Conservation (phyloP, 169 alveolate species). For the Plasmodium chabaudi region DNA sequence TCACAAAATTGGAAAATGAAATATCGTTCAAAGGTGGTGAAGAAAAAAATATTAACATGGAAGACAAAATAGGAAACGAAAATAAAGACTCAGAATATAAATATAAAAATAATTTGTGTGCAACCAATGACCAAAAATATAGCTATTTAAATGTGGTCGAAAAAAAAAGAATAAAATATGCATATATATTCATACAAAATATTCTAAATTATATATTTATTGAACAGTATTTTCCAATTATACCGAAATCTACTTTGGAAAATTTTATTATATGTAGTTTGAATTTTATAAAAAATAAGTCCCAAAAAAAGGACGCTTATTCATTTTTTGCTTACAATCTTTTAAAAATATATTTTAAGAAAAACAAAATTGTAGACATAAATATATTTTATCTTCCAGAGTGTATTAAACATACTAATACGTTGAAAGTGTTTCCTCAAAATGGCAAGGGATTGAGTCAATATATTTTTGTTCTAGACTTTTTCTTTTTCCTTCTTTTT, state of each 20-base stretch:
- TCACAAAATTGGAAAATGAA: too few species aligned
- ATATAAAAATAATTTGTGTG: background rate
- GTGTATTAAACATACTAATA: background rate
- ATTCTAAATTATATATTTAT: slow-evolving; percentile 25
- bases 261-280: slow-evolving; percentile 35
- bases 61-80: background rate
- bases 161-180: slow-evolving; percentile 9
- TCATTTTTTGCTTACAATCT: slow-evolving; percentile 10
- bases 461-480: slow-evolving; percentile 23
- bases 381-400: slow-evolving; percentile 7
- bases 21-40: too few species aligned
- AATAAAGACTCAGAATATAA: background rate
- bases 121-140: background rate
- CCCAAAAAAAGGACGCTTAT: slow-evolving; percentile 12
- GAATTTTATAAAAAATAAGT: slow-evolving; percentile 43
- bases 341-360: slow-evolving; percentile 28
- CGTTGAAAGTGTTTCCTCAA: background rate
- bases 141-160: slow-evolving; percentile 2
- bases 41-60: too few species aligned
- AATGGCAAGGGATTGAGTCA: background rate
- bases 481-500: slow-evolving; percentile 58
- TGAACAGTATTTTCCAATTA: slow-evolving; percentile 14
- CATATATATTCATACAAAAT: slow-evolving; percentile 25
- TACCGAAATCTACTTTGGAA: slow-evolving; percentile 17
- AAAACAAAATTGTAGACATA: background rate